Percentiles rank a stretch among this genome's conserved stretches.
Conservation (phyloP, 306 rosid species). For the Lathyrus aphaca region DNA sequence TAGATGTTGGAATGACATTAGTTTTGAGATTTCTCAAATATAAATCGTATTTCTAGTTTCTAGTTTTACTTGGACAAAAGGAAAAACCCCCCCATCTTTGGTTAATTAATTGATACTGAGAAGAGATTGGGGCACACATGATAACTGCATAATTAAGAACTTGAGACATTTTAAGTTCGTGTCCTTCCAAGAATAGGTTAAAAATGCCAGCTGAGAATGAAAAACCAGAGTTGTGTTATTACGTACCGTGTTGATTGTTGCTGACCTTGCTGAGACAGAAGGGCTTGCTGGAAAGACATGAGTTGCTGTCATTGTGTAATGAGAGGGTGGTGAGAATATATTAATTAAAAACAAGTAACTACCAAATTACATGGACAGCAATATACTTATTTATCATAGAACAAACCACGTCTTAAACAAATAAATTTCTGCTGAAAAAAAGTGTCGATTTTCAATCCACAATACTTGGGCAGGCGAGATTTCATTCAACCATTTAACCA, state of each 20-base stretch:
- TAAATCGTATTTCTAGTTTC: constrained; percentile 8
- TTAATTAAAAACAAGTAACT: constrained; percentile 18
- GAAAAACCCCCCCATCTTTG: no score
- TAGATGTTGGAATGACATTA: constrained; percentile 10
- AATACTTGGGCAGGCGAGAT: not conserved
- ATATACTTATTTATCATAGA: constrained; percentile 24
- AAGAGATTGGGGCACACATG: not conserved
- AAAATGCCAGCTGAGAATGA: constrained; percentile 20
- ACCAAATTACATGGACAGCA: constrained; percentile 6
- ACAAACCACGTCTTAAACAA: not conserved
- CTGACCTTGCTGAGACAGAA: constrained; percentile 65
- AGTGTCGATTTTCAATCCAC: not conserved
- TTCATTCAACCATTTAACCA: constrained; percentile 24
- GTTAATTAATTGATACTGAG: not conserved
- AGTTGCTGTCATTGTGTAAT: constrained; percentile 58
- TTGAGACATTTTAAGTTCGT: not conserved
- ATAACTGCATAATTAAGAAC: not conserved
- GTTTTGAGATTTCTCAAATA: constrained; percentile 8
- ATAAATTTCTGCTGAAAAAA: not conserved
- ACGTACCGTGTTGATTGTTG: constrained; percentile 74
- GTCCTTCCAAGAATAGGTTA: not conserved
- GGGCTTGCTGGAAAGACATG: constrained; percentile 64
- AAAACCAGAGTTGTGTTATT: constrained; percentile 31
- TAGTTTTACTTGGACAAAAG: constrained; percentile 1
- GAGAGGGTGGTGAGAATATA: constrained; percentile 33